A percentile compares a stretch with the other conserved stretches of the same genome.
Evolutionary conservation across 331 rosid genomes (phyloP).

Genomic region (Rosa hybrid): DNA sequence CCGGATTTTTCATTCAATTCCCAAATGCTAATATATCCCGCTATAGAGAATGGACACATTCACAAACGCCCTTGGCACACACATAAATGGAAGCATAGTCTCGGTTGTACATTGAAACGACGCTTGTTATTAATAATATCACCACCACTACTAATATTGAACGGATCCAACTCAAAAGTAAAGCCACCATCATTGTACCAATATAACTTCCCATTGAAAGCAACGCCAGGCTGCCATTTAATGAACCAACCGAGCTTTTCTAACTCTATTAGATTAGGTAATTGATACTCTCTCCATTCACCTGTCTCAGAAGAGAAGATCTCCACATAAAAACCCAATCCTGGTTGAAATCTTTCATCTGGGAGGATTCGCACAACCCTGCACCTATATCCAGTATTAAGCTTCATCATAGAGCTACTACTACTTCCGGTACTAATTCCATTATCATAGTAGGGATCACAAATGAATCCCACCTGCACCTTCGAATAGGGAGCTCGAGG

Average conservation of each 20-base stretch:
- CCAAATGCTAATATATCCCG: not conserved
- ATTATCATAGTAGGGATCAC: not conserved
- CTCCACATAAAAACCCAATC: not conserved
- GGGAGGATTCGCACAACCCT: not conserved
- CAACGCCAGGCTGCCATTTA: not conserved
- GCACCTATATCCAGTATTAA: not conserved
- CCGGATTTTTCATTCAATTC: not conserved
- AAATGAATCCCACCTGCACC: not conserved
- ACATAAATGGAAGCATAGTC: not conserved
- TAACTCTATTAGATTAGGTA: not conserved
- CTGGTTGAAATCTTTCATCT: no score
- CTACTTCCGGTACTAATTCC: not conserved
- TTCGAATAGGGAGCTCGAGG: not conserved
- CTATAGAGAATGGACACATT: not conserved
- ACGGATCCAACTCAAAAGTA: not conserved
- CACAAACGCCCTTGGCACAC: not conserved
- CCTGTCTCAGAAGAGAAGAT: not conserved
- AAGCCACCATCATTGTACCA: not conserved
- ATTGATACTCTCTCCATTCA: not conserved
- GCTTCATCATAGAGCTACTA: not conserved
- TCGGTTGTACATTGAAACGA: not conserved
- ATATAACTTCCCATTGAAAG: not conserved
- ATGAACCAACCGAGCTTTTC: not conserved
- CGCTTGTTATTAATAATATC: not conserved
- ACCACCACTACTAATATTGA: not conserved